Evolutionary conservation across 768 basidiomycete genomes (phyloP), one percentile per base, ranked within the genome.

Genomic region (Pulveroboletus sp.): DNA sequence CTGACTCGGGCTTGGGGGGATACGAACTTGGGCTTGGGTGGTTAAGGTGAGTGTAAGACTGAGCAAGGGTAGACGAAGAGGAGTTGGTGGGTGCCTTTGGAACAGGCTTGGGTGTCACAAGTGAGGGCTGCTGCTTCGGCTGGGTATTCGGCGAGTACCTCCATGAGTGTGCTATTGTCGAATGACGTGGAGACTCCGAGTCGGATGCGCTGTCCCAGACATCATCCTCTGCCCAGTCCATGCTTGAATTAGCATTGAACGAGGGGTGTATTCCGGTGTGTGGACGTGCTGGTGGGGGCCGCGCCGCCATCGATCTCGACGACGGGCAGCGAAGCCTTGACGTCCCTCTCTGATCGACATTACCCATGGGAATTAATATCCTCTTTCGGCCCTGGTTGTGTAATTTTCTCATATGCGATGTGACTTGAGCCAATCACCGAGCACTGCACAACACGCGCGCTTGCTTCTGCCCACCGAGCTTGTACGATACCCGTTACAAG

Each of bases 171-270:
- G 75, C 65, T 38, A 78, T 58, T 9, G 76, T 74, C n/a, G 77
- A 76, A 50, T 75, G 79, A 57, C 74, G 77, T 49, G 78, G 79
- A 47, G 79, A 83, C 67, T 88, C 87, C 40, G 82, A 83, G 70
- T 91, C 89, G 15, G 88, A 90, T 45, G 78, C 76, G 59, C 83
- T 86, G 70, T 91, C 89, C 89, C 89, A 92, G 40, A 81, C 87
- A 64, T 92, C 89, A 62, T 91, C 89, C 64, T 89, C 88, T n/a
- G 72, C 85, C 84, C 86, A 86, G 46, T 89, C 86, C 43, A 69
- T 67, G 50, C 69, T 77, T 57, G 70, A 75, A 45, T 54, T 77
- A 50, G 76, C 74, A 67, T 59, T 70, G 69, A 64, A 65, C 30
- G 58, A 66, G 6, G 83, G 73, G 52, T 80, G 76, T 38, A 88